phyloP scores from a whole-genome alignment of 106 monocot species.

The Amphibolis antarctica region DNA sequence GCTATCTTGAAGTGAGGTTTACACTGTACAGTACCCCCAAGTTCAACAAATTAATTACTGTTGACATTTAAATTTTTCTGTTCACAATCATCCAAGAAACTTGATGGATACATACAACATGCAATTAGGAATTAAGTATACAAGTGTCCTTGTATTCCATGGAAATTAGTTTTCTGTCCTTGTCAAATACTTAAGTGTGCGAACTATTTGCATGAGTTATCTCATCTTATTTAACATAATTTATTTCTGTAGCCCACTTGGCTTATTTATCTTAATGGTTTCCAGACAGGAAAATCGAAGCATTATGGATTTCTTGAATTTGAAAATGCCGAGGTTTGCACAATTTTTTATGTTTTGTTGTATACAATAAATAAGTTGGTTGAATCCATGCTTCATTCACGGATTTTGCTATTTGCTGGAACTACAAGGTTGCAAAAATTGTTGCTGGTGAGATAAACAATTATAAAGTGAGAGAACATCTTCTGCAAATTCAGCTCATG shows the following conservation, averaged over 20 bases:
- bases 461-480: slow-evolving; percentile 85
- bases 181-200: too few species aligned
- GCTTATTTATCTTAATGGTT: slow-evolving; percentile 1
- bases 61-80: too few species aligned
- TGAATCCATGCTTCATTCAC: neutral
- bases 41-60: too few species aligned
- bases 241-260: neutral
- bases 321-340: slow-evolving; percentile 73
- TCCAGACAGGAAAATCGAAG: slow-evolving; percentile 80
- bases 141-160: too few species aligned
- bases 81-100: too few species aligned
- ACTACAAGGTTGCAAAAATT: slow-evolving; percentile 76
- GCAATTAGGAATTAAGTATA: too few species aligned
- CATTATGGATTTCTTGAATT: slow-evolving; percentile 91
- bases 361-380: neutral
- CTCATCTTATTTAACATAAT: too few species aligned
- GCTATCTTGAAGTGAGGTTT: too few species aligned
- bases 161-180: too few species aligned
- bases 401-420: neutral
- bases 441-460: slow-evolving; percentile 90
- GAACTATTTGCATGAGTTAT: too few species aligned
- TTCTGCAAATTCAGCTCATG: slow-evolving; percentile 60
- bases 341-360: neutral
- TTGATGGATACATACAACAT: too few species aligned
- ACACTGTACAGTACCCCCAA: too few species aligned